Conservation (phyloP, 306 rosid species). For the Cicer judaicum region DNA sequence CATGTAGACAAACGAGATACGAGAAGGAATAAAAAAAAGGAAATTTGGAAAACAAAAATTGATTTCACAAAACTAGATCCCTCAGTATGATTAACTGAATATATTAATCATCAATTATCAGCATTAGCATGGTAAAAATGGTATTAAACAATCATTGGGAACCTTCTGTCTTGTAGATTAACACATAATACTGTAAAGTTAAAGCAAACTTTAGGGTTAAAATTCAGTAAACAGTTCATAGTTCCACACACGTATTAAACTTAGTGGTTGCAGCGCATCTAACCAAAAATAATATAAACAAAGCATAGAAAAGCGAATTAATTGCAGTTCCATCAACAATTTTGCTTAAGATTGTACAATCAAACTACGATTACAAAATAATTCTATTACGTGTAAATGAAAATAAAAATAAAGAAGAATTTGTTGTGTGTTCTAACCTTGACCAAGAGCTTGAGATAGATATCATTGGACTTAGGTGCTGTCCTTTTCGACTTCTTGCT, state of each 20-base stretch:
- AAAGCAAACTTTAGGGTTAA: neutral
- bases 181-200: neutral
- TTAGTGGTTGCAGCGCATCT: neutral
- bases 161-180: neutral
- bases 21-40: neutral
- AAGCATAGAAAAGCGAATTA: neutral
- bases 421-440: conserved; percentile 37
- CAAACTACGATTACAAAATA: neutral
- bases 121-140: conserved; percentile 65
- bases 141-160: conserved; percentile 37
- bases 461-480: conserved; percentile 86
- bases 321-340: neutral
- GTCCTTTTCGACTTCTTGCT: conserved; percentile 82
- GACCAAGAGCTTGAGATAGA: conserved; percentile 70
- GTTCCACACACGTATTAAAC: too few relatives aligned
- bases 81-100: conserved; percentile 47
- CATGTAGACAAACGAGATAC: neutral
- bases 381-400: neutral
- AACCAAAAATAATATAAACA: neutral
- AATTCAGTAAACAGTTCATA: neutral
- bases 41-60: neutral
- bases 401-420: neutral
- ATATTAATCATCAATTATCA: conserved; percentile 55
- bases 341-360: neutral
- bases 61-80: conserved; percentile 42